Evolutionary conservation across 2,329 filamentous ascomycete genomes (phyloP).

Genomic region (Parafenestella ontariensis): DNA sequence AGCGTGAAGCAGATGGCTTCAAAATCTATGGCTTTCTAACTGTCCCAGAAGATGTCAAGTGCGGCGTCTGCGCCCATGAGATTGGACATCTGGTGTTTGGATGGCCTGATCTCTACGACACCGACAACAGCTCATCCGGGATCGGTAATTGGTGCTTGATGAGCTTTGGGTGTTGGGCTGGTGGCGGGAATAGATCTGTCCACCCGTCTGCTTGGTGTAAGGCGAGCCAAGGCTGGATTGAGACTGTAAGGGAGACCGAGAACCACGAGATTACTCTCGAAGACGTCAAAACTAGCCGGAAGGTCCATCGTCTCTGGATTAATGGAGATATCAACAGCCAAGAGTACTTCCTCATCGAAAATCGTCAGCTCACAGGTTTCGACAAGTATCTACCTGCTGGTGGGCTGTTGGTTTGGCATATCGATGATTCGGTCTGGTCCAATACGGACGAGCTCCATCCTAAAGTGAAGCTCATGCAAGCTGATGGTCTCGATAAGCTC

Average conservation of each 20-base stretch:
- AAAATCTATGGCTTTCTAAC: constrained; percentile 33
- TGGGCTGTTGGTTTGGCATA: constrained; percentile 34
- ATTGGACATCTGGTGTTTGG: constrained; percentile 34
- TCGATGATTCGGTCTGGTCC: constrained; percentile 19
- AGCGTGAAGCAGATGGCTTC: constrained; percentile 18
- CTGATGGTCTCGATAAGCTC: constrained; percentile 29
- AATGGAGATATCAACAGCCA: constrained; percentile 20
- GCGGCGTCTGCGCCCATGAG: constrained; percentile 33
- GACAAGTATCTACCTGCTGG: constrained; percentile 27
- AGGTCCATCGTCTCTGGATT: constrained; percentile 29
- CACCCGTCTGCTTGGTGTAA: constrained; percentile 40
- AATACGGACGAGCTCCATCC: constrained; percentile 29
- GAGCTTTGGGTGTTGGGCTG: constrained; percentile 28
- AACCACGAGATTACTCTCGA: constrained; percentile 27
- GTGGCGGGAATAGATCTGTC: constrained; percentile 24
- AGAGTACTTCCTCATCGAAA: constrained; percentile 33
- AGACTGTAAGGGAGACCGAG: constrained; percentile 15
- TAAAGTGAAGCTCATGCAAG: constrained; percentile 30
- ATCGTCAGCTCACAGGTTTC: constrained; percentile 24
- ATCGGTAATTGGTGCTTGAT: constrained; percentile 37
- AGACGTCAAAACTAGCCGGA: constrained; percentile 26
- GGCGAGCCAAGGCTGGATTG: constrained; percentile 29
- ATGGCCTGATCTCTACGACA: constrained; percentile 38
- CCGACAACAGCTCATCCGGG: constrained; percentile 24
- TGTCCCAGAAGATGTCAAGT: constrained; percentile 28